Conservation (phyloP, 768 basidiomycete genomes). For the Austroboletus eburneus region DNA sequence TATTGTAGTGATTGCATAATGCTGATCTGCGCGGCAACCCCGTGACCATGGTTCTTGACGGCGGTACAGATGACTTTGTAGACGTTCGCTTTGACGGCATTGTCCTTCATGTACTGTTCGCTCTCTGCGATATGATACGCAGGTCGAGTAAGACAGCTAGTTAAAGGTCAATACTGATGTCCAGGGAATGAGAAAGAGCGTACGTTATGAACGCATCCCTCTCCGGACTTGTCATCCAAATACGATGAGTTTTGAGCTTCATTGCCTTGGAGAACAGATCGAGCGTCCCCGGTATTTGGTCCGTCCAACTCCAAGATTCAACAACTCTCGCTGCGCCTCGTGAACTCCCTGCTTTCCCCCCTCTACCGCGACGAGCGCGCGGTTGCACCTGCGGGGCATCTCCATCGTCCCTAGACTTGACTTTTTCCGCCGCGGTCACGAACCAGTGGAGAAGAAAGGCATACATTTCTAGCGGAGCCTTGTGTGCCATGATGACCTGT, state of each 20-base stretch:
- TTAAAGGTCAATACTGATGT: conserved; percentile 1
- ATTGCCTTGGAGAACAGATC: conserved; percentile 70
- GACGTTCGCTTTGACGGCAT: conserved; percentile 65
- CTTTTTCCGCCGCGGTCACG: conserved; percentile 73
- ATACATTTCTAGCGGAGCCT: conserved; percentile 81
- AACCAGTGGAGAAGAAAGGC: conserved; percentile 94
- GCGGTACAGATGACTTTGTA: conserved; percentile 89
- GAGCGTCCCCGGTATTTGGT: conserved; percentile 70
- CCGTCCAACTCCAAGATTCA: conserved; percentile 68
- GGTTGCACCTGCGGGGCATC: conserved; percentile 42
- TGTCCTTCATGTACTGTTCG: conserved; percentile 83
- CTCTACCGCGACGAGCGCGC: conserved; percentile 54
- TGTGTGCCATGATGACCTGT: conserved; percentile 58
- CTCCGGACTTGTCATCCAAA: conserved; percentile 89
- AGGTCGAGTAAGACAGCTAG: conserved; percentile 84
- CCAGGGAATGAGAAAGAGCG: neutral
- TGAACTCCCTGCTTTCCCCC: conserved; percentile 47
- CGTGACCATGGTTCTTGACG: conserved; percentile 87
- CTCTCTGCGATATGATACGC: conserved; percentile 84
- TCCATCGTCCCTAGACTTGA: conserved; percentile 50
- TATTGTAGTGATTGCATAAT: conserved; percentile 93
- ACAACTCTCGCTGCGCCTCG: conserved; percentile 41
- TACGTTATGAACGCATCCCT: conserved; percentile 80
- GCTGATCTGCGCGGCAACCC: conserved; percentile 77
- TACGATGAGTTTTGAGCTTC: conserved; percentile 61